Percentiles rank a stretch among this genome's conserved stretches.
Conservation (phyloP, 805 yeast genomes). For the Kluyveromyces nonfermentans region DNA sequence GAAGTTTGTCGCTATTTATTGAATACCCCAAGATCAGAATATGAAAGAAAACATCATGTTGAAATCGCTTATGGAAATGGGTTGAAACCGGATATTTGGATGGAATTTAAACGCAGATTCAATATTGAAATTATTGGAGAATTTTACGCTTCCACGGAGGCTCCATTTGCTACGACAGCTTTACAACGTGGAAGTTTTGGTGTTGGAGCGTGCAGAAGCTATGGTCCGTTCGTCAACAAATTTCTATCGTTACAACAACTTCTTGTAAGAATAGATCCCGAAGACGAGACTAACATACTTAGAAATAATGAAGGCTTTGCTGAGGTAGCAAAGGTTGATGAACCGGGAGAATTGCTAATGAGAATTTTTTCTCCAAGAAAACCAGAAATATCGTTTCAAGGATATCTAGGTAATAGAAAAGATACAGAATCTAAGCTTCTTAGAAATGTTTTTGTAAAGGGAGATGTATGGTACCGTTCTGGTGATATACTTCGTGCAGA, state of each 20-base stretch:
- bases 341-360: conserved; percentile 87
- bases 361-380: conserved; percentile 53
- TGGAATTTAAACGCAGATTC: conserved; percentile 66
- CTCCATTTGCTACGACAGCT: conserved; percentile 80
- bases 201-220: conserved; percentile 80
- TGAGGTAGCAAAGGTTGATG: conserved; percentile 41
- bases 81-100: conserved; percentile 82
- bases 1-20: conserved; percentile 84
- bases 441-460: conserved; percentile 64
- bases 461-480: conserved; percentile 86
- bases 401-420: conserved; percentile 69
- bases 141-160: conserved; percentile 89
- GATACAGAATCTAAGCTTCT: conserved; percentile 74
- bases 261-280: conserved; percentile 68
- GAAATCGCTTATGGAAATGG: conserved; percentile 86
- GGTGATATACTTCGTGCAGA: conserved; percentile 77
- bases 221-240: conserved; percentile 50
- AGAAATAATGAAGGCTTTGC: conserved; percentile 65
- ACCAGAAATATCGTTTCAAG: conserved; percentile 75
- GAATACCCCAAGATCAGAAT: conserved; percentile 55
- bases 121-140: conserved; percentile 72
- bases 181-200: conserved; percentile 72
- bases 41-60: conserved; percentile 52
- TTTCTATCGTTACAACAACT: conserved; percentile 46
- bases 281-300: conserved; percentile 62